Evolutionary conservation across 1,284 basidiomycete species (phyloP).

Genomic region (Rhodotorula sp.): DNA sequence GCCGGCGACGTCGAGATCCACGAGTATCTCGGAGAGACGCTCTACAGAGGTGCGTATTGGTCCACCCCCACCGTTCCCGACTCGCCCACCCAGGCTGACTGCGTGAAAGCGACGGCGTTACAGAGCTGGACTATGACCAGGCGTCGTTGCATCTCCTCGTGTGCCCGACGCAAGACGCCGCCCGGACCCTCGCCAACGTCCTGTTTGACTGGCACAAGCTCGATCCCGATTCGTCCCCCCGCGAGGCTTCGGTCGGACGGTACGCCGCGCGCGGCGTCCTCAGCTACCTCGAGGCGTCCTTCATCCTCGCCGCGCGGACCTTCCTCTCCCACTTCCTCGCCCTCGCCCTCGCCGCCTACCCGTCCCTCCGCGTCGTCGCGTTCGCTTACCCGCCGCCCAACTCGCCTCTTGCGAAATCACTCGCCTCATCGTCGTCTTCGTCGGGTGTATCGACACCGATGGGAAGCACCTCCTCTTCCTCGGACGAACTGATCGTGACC

Average conservation of each 20-base stretch:
- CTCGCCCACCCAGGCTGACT: background rate
- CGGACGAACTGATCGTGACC: slow-evolving; percentile 68
- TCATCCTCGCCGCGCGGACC: slow-evolving; percentile 77
- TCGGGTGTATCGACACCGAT: no score
- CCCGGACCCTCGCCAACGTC: slow-evolving; percentile 77
- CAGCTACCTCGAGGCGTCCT: slow-evolving; percentile 81
- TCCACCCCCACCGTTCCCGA: background rate
- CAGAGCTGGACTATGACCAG: slow-evolving; percentile 69
- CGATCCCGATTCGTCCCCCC: slow-evolving; percentile 42
- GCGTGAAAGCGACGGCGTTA: background rate
- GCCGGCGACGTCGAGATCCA: slow-evolving; percentile 81
- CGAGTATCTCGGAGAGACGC: slow-evolving; percentile 79
- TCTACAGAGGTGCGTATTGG: slow-evolving; percentile 70
- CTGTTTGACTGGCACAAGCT: slow-evolving; percentile 70
- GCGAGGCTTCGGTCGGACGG: slow-evolving; percentile 54
- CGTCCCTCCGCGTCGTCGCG: slow-evolving; percentile 54
- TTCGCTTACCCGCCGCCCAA: slow-evolving; percentile 47
- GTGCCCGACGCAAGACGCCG: slow-evolving; percentile 81
- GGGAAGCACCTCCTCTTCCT: slow-evolving; percentile 30
- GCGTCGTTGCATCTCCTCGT: slow-evolving; percentile 79
- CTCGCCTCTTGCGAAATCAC: slow-evolving; percentile 32
- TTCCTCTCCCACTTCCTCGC: slow-evolving; percentile 76
- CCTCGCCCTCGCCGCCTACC: slow-evolving; percentile 56
- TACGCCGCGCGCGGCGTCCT: slow-evolving; percentile 72
- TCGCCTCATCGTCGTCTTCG: no score